Percentiles rank a stretch among this genome's conserved stretches.
These are phyloP conservation scores for Sugiyamaella castrensis DNA, from an alignment of 1,139 yeast genomes.

Conservation along the genomic window DNA sequence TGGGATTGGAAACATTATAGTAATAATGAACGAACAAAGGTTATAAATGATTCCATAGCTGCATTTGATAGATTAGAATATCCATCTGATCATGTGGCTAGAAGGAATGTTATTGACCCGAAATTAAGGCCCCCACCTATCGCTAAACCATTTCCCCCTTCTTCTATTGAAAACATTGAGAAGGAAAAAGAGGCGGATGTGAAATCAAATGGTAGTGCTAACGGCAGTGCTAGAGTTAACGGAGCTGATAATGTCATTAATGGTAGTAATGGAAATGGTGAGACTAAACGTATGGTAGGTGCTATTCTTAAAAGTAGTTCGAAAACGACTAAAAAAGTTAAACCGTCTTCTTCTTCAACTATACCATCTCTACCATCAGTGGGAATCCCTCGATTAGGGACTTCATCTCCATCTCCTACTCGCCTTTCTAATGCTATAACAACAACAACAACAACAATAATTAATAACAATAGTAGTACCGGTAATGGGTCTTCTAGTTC, in stretches of 20 bases:
- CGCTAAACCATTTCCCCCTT: not conserved
- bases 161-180: constrained; percentile 3
- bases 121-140: constrained; percentile 17
- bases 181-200: too few relatives aligned
- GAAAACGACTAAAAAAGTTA: constrained; percentile 12
- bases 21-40: constrained; percentile 33
- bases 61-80: constrained; percentile 36
- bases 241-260: constrained; percentile 9
- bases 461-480: not conserved
- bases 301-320: constrained; percentile 24
- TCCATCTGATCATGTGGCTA: constrained; percentile 33
- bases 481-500: not conserved
- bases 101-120: constrained; percentile 35
- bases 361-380: not conserved
- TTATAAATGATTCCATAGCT: constrained; percentile 30
- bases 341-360: constrained; percentile 2
- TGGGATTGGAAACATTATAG: constrained; percentile 41
- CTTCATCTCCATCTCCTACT: constrained; percentile 20
- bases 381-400: constrained; percentile 6
- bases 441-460: not conserved
- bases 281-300: constrained; percentile 16
- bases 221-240: constrained; percentile 10
- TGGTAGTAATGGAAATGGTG: constrained; percentile 10
- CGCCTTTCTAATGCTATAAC: constrained; percentile 2
- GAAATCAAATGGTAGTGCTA: not conserved